A percentile compares a stretch with the other conserved stretches of the same genome.
Evolutionary conservation across 352 stramenopile species (phyloP).

Genomic region (Peronosclerospora sorghi): DNA sequence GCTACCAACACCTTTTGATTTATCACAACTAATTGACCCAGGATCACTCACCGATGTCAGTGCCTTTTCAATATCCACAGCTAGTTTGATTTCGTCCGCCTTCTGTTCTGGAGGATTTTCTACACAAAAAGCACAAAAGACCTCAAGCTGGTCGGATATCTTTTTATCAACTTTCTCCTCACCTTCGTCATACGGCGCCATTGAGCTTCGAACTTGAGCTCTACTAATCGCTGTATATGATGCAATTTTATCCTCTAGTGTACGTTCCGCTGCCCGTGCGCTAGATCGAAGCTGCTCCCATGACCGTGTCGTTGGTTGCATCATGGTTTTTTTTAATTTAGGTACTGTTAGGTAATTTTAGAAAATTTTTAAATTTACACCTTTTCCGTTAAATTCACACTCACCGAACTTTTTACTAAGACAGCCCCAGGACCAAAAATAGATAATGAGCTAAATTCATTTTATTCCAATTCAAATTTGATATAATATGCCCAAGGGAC

Average conservation of each 20-base stretch:
- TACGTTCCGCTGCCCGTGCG: conserved; percentile 57
- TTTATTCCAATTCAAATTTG: too few species aligned
- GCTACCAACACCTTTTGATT: not conserved
- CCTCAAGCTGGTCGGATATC: not conserved
- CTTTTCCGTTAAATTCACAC: too few species aligned
- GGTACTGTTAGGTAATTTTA: too few species aligned
- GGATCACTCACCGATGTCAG: conserved; percentile 29
- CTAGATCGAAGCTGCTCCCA: conserved; percentile 73
- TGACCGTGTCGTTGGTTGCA: conserved; percentile 47
- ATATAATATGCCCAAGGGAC: too few species aligned
- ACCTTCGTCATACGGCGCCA: conserved; percentile 53
- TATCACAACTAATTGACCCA: conserved; percentile 3
- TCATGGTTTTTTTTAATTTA: conserved; percentile 22
- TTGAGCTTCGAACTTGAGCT: conserved; percentile 21
- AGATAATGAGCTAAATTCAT: too few species aligned
- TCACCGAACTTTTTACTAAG: too few species aligned
- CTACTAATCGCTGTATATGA: conserved; percentile 54
- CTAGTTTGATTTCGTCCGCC: conserved; percentile 51
- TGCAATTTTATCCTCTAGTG: conserved; percentile 75
- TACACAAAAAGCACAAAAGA: conserved; percentile 8
- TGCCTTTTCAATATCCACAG: conserved; percentile 68
- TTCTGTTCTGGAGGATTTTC: conserved; percentile 54
- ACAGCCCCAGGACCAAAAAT: too few species aligned
- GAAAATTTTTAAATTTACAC: too few species aligned
- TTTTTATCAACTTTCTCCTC: not conserved